Base-by-base conservation (phyloP, 352 stramenopile genomes). In the Globisporangium cylindrosporum region DNA sequence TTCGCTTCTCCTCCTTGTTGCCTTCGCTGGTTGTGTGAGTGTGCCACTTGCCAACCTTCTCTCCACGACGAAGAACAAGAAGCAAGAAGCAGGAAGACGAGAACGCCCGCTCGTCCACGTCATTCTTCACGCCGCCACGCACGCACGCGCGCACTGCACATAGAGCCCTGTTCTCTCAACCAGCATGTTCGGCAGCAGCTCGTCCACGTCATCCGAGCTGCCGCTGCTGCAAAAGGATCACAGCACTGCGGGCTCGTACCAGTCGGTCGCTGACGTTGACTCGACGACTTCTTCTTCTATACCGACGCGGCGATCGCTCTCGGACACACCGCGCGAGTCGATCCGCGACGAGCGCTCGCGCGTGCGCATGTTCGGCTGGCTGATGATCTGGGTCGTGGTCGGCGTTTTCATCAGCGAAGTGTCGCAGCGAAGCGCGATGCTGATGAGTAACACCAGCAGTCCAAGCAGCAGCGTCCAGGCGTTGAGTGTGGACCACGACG, bases 381-480 rank as follows among this genome's bases (percentile, higher is more conserved):
- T 86, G 36, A 43, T 87, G 43, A 82, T 69, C 32, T 90, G 76
- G 76, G 71, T 90, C 53, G 79, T 79, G 2, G 48, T 89, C 57
- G 84, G 84, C 22, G 73, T 77, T 67, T 71, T 80, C 38, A 64
- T 85, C 56, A 90, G 72, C 67, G 65, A 70, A 20, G 65, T 70
- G 18, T 65, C 65, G 10, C 65, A 70, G 49, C 65, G 65, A 29
- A 70, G 58, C 20, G 65, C 48, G 15, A 65, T 70, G 56, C 62
- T 62, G 65, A 59, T 59, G 46, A 64, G 59, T 29, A 38, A 24
- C 24, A 54, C 18, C 25, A 38, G 38, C 38, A 57, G 15, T 24
- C 38, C 36, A 22, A 27, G 36, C n/a, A 18, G n/a, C 29, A 22
- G n/a, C 34, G 18, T 14, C 22, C 32, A 64, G n/a, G 20, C 66